Conservation (phyloP, 2,329 filamentous ascomycete genomes). For the Meredithiella fracta region DNA sequence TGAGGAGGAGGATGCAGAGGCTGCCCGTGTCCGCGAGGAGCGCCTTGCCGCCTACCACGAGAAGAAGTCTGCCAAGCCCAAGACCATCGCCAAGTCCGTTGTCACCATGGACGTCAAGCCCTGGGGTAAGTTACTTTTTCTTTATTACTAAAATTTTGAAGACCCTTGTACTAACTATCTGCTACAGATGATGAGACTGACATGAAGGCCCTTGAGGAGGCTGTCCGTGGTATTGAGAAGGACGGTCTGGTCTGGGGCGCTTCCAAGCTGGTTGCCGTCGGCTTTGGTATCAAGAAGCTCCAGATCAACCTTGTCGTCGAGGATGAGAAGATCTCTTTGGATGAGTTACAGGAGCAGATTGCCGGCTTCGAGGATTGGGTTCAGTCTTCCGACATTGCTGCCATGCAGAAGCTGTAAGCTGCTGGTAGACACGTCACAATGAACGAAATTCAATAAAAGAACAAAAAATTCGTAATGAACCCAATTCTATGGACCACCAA, state of each 20-base stretch:
- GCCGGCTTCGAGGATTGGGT: constrained; percentile 78
- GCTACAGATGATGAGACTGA: constrained; percentile 74
- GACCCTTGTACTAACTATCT: constrained; percentile 17
- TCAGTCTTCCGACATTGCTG: constrained; percentile 79
- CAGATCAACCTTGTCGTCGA: constrained; percentile 97
- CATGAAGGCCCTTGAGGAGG: constrained; percentile 63
- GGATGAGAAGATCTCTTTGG: constrained; percentile 53
- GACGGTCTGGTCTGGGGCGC: constrained; percentile 94
- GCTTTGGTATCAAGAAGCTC: constrained; percentile 97
- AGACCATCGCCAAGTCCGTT: constrained; percentile 87
- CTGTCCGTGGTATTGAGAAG: constrained; percentile 70
- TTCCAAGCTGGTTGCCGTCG: constrained; percentile 75
- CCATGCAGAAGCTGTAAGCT: constrained; percentile 81
- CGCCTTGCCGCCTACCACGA: constrained; percentile 84
- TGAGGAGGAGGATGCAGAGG: constrained; percentile 87
- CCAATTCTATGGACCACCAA: background rate
- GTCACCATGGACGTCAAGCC: constrained; percentile 96
- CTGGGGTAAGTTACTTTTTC: constrained; percentile 63
- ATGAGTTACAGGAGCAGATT: constrained; percentile 78
- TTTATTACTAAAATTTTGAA: constrained; percentile 17
- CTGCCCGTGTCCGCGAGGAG: constrained; percentile 68
- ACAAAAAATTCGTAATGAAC: constrained; percentile 11
- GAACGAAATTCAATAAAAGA: constrained; percentile 13
- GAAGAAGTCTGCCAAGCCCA: constrained; percentile 91
- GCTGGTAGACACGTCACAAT: constrained; percentile 7